Conservation (phyloP, 2,329 filamentous ascomycete species). For the Rhinocladiella similis region DNA sequence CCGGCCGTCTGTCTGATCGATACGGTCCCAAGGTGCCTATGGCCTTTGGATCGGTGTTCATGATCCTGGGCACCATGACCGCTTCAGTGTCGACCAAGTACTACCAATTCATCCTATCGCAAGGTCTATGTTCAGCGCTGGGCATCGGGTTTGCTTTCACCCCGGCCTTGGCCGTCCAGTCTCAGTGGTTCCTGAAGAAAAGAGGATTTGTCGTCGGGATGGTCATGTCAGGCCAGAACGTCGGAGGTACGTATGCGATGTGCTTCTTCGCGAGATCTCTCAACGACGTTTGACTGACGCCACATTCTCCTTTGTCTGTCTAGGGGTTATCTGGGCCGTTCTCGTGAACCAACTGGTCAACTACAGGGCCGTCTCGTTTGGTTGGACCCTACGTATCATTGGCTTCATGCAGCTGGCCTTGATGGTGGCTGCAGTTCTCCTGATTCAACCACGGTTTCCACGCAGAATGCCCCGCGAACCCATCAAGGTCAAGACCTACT, state of each 20-base stretch:
- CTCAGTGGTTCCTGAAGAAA: slow-evolving; percentile 7
- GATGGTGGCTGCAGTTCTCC: slow-evolving; percentile 40
- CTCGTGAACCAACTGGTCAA: slow-evolving; percentile 51
- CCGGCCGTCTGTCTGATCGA: neutral
- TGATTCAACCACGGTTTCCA: slow-evolving; percentile 14
- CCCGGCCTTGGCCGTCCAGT: slow-evolving; percentile 16
- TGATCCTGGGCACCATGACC: slow-evolving; percentile 60
- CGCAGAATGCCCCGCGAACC: neutral
- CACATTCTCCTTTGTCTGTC: neutral
- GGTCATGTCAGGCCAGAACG: slow-evolving; percentile 16
- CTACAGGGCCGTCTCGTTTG: slow-evolving; percentile 44
- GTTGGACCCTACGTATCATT: slow-evolving; percentile 54
- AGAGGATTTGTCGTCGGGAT: slow-evolving; percentile 18
- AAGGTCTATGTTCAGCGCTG: slow-evolving; percentile 53
- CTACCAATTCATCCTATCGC: slow-evolving; percentile 57
- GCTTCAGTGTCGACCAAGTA: slow-evolving; percentile 53
- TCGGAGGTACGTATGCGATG: slow-evolving; percentile 2
- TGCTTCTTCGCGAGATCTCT: neutral
- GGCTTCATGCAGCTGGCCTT: slow-evolving; percentile 53
- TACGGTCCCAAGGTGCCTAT: neutral
- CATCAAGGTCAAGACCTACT: slow-evolving; percentile 24
- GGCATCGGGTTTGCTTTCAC: slow-evolving; percentile 33
- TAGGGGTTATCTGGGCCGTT: slow-evolving; percentile 53
- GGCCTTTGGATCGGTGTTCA: neutral
- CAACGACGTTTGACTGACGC: neutral